Base-by-base conservation (phyloP, 495 filamentous ascomycete genomes). In the Trichoderma parareesei region DNA sequence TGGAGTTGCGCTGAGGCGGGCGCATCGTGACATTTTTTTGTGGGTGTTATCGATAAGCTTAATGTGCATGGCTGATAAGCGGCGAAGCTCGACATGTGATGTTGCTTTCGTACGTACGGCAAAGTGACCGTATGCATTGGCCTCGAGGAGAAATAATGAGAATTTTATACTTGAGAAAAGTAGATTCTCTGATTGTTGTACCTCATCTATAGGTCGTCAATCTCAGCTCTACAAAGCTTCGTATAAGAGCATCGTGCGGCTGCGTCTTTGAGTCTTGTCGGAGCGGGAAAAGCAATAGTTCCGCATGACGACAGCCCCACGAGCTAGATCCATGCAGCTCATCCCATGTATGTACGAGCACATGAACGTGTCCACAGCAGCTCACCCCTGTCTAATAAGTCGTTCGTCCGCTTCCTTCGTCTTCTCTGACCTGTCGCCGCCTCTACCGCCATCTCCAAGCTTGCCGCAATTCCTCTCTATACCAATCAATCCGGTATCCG, bases 11-110 rank as follows among this genome's bases (percentile, higher is more conserved):
- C 33, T 57, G 53, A 8, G 53, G 18, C 27, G 53, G 27, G 53
- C 20, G 53, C 53, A 57, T 57, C 53, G 18, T 37, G 53, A 57
- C 27, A 14, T 57, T 57, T 57, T 57, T 57, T 57, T 60, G 41
- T 62, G 60, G 61, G 71, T 64, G 53, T 67, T 69, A 69, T 69
- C 68, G 65, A 38, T 41, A 64, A 67, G 63, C 62, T 67, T 69
- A 67, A 67, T 60, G 60, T n/a, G 18, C 46, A 27, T 18, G 46
- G 16, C 20, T 7, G 16, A 49, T 49, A 18, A 49, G 9, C 46
- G 20, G n/a, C n/a, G 4, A 61, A 16, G 53, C 53, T 57, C 53
- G n/a, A 57, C 53, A 57, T 57, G 53, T 57, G 53, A 57, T 37
- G 27, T 27, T 27, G 27, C 27, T 27, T 27, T 27, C 27, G 27